A percentile compares a stretch with the other conserved stretches of the same genome.
phyloP scores from a whole-genome alignment of 306 rosid species.

The Gillenia trifoliata region DNA sequence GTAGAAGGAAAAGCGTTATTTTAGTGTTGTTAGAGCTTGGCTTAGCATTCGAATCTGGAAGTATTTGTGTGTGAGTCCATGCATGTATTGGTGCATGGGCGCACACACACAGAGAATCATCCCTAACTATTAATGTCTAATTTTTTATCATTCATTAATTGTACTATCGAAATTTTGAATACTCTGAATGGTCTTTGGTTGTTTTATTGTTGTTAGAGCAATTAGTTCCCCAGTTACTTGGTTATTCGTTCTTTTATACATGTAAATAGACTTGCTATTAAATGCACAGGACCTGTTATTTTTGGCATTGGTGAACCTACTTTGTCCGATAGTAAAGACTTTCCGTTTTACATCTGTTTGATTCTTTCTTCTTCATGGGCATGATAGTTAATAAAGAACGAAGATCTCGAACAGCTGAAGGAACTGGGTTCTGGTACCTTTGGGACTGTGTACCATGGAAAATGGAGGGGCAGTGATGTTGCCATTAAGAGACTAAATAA shows the following conservation, averaged over 20 bases:
- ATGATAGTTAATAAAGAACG: conserved; percentile 67
- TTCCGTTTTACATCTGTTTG: conserved; percentile 1
- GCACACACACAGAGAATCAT: background rate
- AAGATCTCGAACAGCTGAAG: conserved; percentile 86
- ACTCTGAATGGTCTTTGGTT: background rate
- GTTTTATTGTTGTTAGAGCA: background rate
- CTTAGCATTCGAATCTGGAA: background rate
- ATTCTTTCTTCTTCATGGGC: conserved; percentile 31
- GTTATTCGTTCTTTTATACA: background rate
- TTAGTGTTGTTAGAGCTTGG: background rate
- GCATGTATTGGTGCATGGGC: background rate
- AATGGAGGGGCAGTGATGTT: conserved; percentile 95
- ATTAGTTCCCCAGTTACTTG: background rate
- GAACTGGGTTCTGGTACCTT: conserved; percentile 93
- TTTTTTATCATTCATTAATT: background rate
- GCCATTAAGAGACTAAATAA: conserved; percentile 94
- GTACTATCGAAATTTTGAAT: background rate
- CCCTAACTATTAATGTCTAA: background rate
- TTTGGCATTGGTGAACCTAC: background rate
- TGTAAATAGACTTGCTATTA: background rate
- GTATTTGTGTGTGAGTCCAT: background rate
- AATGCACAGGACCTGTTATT: background rate
- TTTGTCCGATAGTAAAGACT: background rate
- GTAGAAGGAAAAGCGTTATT: background rate
- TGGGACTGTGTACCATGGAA: conserved; percentile 96